Conservation (phyloP, 345 rosid species). For the Gynandropsis gynandra region DNA sequence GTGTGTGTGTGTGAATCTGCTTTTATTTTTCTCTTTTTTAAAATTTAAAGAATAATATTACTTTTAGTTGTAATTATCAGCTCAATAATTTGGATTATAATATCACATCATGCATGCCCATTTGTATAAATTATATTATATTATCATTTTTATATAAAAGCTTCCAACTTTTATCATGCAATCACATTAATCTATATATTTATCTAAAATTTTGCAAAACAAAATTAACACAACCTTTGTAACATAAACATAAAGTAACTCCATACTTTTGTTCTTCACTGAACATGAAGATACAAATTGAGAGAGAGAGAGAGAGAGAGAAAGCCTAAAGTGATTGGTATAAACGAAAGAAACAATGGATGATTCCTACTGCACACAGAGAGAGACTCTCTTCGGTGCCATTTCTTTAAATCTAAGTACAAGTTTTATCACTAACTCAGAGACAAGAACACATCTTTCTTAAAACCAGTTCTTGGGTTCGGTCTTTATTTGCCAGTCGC, state of each 20-base stretch:
- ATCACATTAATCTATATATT: not conserved
- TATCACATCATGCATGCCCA: too few relatives aligned
- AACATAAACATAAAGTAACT: slow-evolving; percentile 13
- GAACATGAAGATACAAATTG: not conserved
- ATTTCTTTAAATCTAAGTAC: slow-evolving; percentile 3
- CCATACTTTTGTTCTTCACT: slow-evolving; percentile 14
- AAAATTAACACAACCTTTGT: slow-evolving; percentile 5
- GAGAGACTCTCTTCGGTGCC: slow-evolving; percentile 28
- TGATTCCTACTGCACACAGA: slow-evolving; percentile 19
- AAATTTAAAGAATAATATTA: not conserved
- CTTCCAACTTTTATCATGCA: not conserved
- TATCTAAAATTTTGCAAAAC: not conserved
- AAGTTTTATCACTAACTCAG: slow-evolving; percentile 18
- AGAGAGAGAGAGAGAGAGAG: slow-evolving; percentile 4
- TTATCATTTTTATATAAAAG: not conserved
- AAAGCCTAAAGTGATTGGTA: not conserved
- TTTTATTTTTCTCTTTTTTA: slow-evolving; percentile 16
- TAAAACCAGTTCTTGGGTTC: not conserved
- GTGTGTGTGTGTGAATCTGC: slow-evolving; percentile 7
- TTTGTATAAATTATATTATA: too few relatives aligned
- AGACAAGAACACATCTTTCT: not conserved
- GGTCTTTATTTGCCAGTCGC: too few relatives aligned
- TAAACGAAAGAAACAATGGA: too few relatives aligned
- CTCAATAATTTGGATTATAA: too few relatives aligned
- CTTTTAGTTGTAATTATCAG: too few relatives aligned